Evolutionary conservation across 805 yeast genomes (phyloP).

Genomic region (Starmerella potacharoeniae): DNA sequence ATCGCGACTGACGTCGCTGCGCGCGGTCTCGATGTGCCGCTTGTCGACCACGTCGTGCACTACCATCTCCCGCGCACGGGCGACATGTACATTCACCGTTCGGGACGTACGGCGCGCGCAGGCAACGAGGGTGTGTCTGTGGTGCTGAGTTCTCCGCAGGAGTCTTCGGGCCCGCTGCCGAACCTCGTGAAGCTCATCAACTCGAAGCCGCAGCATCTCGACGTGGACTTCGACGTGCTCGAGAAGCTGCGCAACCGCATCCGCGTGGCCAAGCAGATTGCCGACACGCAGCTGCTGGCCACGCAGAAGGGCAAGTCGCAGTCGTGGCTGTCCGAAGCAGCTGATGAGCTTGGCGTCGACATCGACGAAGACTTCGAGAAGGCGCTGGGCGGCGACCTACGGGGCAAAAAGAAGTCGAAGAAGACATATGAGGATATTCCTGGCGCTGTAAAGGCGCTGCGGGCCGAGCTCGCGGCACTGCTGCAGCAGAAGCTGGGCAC

Average conservation of each 20-base stretch:
- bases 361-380: constrained; percentile 39
- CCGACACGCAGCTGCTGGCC: constrained; percentile 55
- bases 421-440: constrained; percentile 27
- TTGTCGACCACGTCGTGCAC: constrained; percentile 87
- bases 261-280: constrained; percentile 56
- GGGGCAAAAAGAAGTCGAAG: constrained; percentile 41
- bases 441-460: constrained; percentile 6
- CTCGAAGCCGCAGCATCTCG: constrained; percentile 50
- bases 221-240: constrained; percentile 65
- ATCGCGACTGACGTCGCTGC: constrained; percentile 98
- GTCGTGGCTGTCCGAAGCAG: constrained; percentile 79
- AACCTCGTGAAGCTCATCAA: constrained; percentile 50
- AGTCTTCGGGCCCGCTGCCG: constrained; percentile 75
- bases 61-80: constrained; percentile 92
- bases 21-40: constrained; percentile 87
- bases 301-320: constrained; percentile 42
- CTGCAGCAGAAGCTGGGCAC: constrained; percentile 23
- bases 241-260: constrained; percentile 61
- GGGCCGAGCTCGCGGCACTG: constrained; percentile 23
- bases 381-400: constrained; percentile 21
- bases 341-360: constrained; percentile 83
- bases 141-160: constrained; percentile 86
- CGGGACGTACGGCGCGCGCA: constrained; percentile 98
- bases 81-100: constrained; percentile 86
- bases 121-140: constrained; percentile 89